Evolutionary conservation across 2,329 filamentous ascomycete genomes (phyloP), one percentile per base, ranked within the genome.

Genomic region (Aaosphaeria pasadenensis): DNA sequence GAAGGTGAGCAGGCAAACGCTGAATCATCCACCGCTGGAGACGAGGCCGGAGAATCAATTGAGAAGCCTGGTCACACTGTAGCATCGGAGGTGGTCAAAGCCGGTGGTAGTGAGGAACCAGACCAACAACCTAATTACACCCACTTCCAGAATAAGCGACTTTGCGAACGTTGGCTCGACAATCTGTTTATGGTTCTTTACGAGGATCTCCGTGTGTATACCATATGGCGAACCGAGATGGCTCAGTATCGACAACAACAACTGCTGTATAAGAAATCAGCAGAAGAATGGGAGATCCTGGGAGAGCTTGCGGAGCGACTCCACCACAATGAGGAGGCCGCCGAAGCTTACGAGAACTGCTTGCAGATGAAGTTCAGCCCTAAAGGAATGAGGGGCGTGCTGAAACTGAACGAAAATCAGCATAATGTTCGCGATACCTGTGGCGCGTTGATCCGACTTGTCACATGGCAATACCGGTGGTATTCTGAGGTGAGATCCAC

Each of bases 121-220:
- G 32, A 52, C 43, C 42, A 49, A 51, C 5, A 85, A 90, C 55
- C 82, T 86, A 80, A 88, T 57, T 88, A 95, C 58, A 91, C 91
- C 5, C 89, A 92, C 59, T 90, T 99, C 66, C 94, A 95, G 68
- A 96, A 96, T 72, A 99, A 99, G 75, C 87, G 94, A 1, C 82
- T 99, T 1, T 99, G 94, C 64, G 94, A 99, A 72, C 85, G 94
- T 58, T 99, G 94, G 94, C 81, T 99, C 2, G 94, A 99, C 72
- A 97, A 95, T 62, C 80, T 99, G 24, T 99, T 99, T 76, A 99
- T 99, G 94, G 94, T 97, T 0, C 80, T 99, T 3, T 99, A 99
- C 69, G 94, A 99, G 71, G 94, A 99, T 64, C 81, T 99, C 13
- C 89, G 94, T 43, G 92, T 99, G 41, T 99, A 99, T 77, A 99